Conservation (phyloP, 352 stramenopile species). For the Phytophthora meadii region DNA sequence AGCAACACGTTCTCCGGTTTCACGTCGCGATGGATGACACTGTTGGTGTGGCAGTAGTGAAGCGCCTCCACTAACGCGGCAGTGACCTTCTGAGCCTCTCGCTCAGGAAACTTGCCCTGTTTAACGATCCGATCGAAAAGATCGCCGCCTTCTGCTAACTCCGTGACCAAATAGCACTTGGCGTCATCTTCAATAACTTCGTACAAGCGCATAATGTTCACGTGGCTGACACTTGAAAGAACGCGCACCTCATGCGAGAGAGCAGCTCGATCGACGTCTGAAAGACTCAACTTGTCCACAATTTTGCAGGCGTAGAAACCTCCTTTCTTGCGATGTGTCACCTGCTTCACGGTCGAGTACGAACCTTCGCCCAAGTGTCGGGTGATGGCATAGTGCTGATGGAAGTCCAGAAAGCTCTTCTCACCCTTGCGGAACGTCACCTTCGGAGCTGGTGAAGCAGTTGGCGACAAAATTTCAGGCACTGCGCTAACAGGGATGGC, state of each 20-base stretch:
- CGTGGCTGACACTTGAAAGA: conserved; percentile 77
- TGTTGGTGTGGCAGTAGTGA: conserved; percentile 92
- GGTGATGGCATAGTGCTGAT: conserved; percentile 84
- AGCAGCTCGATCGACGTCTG: conserved; percentile 71
- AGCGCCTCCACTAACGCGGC: conserved; percentile 89
- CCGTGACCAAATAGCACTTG: conserved; percentile 98
- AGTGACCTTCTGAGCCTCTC: conserved; percentile 72
- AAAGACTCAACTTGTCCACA: conserved; percentile 82
- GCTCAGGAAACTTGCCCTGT: conserved; percentile 73
- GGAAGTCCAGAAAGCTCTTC: conserved; percentile 86
- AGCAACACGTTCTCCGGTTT: conserved; percentile 90
- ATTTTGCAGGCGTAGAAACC: conserved; percentile 85
- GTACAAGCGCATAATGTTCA: conserved; percentile 91
- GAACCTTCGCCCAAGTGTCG: conserved; percentile 85
- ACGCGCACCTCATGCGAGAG: conserved; percentile 80
- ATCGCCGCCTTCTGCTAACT: conserved; percentile 94
- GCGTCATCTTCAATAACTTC: conserved; percentile 95
- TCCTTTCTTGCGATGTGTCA: conserved; percentile 82
- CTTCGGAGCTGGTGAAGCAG: conserved; percentile 18
- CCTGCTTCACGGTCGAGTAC: conserved; percentile 90
- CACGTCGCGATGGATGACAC: conserved; percentile 87
- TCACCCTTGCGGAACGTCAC: conserved; percentile 76
- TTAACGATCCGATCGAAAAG: conserved; percentile 90
- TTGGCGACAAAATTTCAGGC: conserved; percentile 2
- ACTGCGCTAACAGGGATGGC: not conserved